phyloP scores from a whole-genome alignment of 2,329 filamentous ascomycete genomes.

The Magnaporthiopsis incrustans region DNA sequence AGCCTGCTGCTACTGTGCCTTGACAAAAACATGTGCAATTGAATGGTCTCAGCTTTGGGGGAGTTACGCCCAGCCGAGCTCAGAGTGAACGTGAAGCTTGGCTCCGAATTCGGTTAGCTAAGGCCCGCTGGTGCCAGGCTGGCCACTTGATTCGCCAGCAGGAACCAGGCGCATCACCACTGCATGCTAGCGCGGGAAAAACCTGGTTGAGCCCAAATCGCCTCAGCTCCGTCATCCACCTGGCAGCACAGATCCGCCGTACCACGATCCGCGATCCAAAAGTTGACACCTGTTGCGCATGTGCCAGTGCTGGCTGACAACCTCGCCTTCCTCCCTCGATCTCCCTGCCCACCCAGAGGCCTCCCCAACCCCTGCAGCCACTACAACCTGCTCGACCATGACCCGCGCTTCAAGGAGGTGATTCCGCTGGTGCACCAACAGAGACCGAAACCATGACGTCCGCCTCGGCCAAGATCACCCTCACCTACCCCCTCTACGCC shows the following conservation, averaged over 20 bases:
- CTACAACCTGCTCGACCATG: background rate
- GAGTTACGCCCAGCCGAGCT: background rate
- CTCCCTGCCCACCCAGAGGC: background rate
- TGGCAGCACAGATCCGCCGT: background rate
- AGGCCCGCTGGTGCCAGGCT: background rate
- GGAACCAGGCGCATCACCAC: background rate
- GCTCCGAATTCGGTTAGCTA: background rate
- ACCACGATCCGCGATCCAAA: background rate
- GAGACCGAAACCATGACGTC: conserved; percentile 4
- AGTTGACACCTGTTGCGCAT: background rate
- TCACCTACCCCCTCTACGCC: conserved; percentile 78
- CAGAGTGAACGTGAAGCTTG: background rate
- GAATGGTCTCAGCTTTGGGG: background rate
- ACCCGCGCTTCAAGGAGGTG: background rate
- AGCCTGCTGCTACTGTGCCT: too few species aligned
- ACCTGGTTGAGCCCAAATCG: background rate
- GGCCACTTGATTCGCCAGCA: background rate
- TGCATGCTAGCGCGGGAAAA: background rate
- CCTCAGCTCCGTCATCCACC: background rate
- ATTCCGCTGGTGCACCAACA: background rate
- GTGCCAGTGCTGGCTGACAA: background rate
- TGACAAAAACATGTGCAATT: too few species aligned
- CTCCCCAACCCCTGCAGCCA: background rate
- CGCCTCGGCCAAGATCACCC: conserved; percentile 49
- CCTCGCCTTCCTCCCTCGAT: background rate